Base-by-base conservation (phyloP, 768 basidiomycete genomes). In the Lentinula detonsa region DNA sequence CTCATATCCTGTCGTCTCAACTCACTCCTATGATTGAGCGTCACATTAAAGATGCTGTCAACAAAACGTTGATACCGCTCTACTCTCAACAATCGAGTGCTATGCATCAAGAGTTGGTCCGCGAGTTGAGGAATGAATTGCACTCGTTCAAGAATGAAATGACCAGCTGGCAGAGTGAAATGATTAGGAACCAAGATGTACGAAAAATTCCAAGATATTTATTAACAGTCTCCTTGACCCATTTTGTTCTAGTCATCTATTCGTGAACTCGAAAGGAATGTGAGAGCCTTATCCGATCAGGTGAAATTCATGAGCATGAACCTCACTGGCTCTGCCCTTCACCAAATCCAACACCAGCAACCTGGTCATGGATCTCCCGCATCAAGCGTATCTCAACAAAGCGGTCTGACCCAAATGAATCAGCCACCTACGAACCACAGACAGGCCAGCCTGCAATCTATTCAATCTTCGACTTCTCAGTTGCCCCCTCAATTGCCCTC, bases 151-250 rank as follows among this genome's bases (percentile, higher is more conserved):
- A 92, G 74, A 84, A 87, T 52, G 93, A 95, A 68, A 77, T 93
- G 51, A 85, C 85, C 59, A 76, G 83, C 15, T 93, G 91, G 90
- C 92, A 95, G 70, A 86, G 78, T 48, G 91, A 93, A 58, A 80
- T 89, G 1, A 78, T 91, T 53, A 82, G 88, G 51, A 83, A 79
- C 39, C 90, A 94, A 68, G 92, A 95, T 81, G 91, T 91, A 63
- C 35, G 82, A 72, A 1, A 4, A 43, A 18, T 16, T 15, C 16
- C 6, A 43, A 43, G 16, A n/a, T 48, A 43, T 4, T 1, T n/a
- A 43, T 9, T 48, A 21, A 4, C 23, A 66, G 1, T 23, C 8
- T 48, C 8, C 9, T 18, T 43, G 42, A n/a, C 46, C 13, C 48
- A 15, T 35, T 35, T 51, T 23, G 42, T 46, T 65, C 13, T 61